A percentile compares a stretch with the other conserved stretches of the same genome.
Conservation (phyloP, 306 rosid genomes). For the Lithocarpus polystachyus region DNA sequence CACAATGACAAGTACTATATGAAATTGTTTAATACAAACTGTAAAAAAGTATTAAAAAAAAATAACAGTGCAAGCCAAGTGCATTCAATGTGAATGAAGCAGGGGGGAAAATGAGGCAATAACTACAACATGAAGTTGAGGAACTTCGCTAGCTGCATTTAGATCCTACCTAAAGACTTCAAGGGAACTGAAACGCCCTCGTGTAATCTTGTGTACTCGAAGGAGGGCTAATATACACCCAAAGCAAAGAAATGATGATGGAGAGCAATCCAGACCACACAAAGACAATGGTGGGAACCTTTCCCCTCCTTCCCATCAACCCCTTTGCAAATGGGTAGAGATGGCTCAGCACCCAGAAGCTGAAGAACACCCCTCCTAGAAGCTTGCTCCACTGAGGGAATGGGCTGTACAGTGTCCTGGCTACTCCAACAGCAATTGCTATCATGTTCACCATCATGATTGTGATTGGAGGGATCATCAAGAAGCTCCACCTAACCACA, state of each 20-base stretch:
- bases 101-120: neutral
- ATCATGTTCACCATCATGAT: slow-evolving; percentile 82
- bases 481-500: slow-evolving; percentile 77
- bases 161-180: slow-evolving; percentile 6
- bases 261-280: slow-evolving; percentile 89
- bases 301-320: slow-evolving; percentile 74
- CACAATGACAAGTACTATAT: neutral
- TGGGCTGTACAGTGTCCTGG: slow-evolving; percentile 69
- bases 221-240: slow-evolving; percentile 86
- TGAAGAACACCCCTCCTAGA: slow-evolving; percentile 82
- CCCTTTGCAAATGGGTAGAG: slow-evolving; percentile 84
- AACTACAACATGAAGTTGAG: slow-evolving; percentile 31
- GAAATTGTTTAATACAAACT: neutral
- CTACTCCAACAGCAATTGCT: slow-evolving; percentile 74
- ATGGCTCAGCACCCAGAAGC: slow-evolving; percentile 85
- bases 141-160: slow-evolving; percentile 16
- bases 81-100: neutral
- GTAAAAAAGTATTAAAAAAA: too few species aligned
- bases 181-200: slow-evolving; percentile 58
- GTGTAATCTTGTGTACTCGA: slow-evolving; percentile 48
- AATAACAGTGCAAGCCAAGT: neutral
- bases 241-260: slow-evolving; percentile 70
- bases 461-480: slow-evolving; percentile 83
- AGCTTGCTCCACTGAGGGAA: slow-evolving; percentile 85
- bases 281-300: slow-evolving; percentile 72